A percentile compares a stretch with the other conserved stretches of the same genome.
Evolutionary conservation across 1,284 basidiomycete species (phyloP).

Genomic region (Trichosporon sp.): DNA sequence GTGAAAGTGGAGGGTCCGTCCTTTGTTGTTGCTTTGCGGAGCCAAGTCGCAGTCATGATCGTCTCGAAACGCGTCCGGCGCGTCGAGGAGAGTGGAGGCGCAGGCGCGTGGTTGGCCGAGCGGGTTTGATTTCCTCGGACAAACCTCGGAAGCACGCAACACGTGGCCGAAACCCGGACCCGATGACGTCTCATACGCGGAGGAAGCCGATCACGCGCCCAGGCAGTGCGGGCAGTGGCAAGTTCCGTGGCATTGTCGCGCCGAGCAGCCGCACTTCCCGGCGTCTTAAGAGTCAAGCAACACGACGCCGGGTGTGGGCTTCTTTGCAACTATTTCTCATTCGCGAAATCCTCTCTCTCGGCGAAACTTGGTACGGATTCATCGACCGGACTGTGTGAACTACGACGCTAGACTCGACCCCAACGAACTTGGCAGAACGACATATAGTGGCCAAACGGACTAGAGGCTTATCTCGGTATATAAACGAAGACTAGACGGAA

Average conservation of each 20-base stretch:
- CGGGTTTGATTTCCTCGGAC: conserved; percentile 1
- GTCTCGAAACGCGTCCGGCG: not conserved
- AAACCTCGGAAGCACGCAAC: not conserved
- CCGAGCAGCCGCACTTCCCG: not conserved
- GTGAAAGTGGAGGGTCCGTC: no score
- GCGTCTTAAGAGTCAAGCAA: not conserved
- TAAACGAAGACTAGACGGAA: not conserved
- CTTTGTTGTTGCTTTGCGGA: no score
- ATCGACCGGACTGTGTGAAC: not conserved
- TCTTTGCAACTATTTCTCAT: not conserved
- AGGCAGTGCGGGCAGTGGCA: not conserved
- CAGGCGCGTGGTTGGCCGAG: not conserved
- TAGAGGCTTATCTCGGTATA: not conserved
- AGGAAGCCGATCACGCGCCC: not conserved
- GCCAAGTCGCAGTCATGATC: no score
- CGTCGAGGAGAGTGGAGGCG: not conserved
- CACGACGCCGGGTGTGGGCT: not conserved
- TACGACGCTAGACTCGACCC: not conserved
- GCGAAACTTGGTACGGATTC: not conserved
- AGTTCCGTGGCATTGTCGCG: not conserved
- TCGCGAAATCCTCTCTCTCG: not conserved
- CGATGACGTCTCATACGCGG: not conserved
- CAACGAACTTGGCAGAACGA: no score
- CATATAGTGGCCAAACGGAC: no score
- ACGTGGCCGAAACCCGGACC: not conserved